Conservation (phyloP, 2,329 filamentous ascomycete genomes). For the Apiospora hydei region DNA sequence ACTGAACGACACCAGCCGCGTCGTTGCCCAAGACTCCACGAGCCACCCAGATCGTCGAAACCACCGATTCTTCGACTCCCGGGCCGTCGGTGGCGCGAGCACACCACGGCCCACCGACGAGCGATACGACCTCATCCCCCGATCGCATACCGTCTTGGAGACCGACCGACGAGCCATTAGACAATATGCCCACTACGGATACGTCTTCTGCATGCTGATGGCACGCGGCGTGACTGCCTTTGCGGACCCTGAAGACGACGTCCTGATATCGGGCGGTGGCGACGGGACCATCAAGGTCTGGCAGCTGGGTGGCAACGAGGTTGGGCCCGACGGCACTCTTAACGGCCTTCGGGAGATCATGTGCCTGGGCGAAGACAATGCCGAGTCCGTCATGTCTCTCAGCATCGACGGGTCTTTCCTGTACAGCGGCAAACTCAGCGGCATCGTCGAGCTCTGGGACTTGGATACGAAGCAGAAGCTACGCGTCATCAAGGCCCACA, state of each 20-base stretch:
- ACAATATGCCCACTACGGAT: constrained; percentile 93
- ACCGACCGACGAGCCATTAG: constrained; percentile 81
- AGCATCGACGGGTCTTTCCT: constrained; percentile 90
- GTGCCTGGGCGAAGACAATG: constrained; percentile 66
- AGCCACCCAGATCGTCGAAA: constrained; percentile 79
- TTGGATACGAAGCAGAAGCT: constrained; percentile 92
- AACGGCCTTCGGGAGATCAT: constrained; percentile 75
- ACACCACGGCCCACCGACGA: constrained; percentile 76
- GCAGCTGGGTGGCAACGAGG: constrained; percentile 64
- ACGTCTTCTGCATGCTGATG: constrained; percentile 95
- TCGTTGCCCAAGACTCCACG: constrained; percentile 67
- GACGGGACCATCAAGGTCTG: constrained; percentile 97
- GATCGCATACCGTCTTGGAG: constrained; percentile 69
- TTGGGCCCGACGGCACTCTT: constrained; percentile 58
- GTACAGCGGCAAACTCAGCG: constrained; percentile 87
- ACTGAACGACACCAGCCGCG: constrained; percentile 68
- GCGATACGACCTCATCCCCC: constrained; percentile 61
- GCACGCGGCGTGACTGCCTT: constrained; percentile 73
- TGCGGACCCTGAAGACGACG: constrained; percentile 76
- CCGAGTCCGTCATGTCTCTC: constrained; percentile 75
- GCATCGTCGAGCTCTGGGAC: constrained; percentile 95
- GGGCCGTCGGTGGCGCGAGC: constrained; percentile 80
- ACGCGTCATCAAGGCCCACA: constrained; percentile 82
- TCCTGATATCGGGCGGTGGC: constrained; percentile 88
- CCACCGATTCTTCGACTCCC: constrained; percentile 92